These are phyloP conservation scores for Paramecium caudatum DNA, from an alignment of 73 alveolate species.

Conservation along the genomic window DNA sequence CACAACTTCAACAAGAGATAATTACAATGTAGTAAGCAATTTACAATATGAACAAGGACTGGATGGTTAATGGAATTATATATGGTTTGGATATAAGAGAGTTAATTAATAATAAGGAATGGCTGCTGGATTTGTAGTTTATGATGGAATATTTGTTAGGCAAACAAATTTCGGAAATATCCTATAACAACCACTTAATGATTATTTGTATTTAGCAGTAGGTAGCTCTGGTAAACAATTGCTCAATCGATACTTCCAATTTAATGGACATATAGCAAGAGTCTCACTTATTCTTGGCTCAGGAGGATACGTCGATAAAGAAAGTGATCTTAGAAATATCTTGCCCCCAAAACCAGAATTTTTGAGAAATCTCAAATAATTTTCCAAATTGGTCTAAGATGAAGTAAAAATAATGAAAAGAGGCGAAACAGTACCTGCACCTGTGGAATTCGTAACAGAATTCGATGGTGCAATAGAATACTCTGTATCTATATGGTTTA, in stretches of 20 bases:
- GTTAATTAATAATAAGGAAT: not conserved
- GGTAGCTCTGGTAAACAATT: constrained; percentile 37
- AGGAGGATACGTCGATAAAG: constrained; percentile 51
- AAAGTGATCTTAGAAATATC: not conserved
- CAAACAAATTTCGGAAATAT: not conserved
- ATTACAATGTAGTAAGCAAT: not conserved
- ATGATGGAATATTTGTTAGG: constrained; percentile 6
- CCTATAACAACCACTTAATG: not conserved
- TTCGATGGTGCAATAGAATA: constrained; percentile 10
- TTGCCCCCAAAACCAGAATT: constrained; percentile 37
- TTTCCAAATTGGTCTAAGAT: not conserved
- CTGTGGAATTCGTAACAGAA: constrained; percentile 2
- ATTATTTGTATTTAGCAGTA: constrained; percentile 7
- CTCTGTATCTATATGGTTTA: constrained; percentile 58
- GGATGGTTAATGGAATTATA: constrained; percentile 71
- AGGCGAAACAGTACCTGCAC: not conserved
- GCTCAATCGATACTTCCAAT: not conserved
- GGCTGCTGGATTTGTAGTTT: constrained; percentile 10
- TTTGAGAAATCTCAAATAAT: not conserved
- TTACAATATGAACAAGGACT: not conserved
- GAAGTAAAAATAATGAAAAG: constrained; percentile 1
- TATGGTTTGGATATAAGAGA: constrained; percentile 50
- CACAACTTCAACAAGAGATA: not conserved
- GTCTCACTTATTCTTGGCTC: not conserved
- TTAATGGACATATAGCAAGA: not conserved